Conservation (phyloP, 2,329 filamentous ascomycete genomes). For the Nectriaceae sp. region DNA sequence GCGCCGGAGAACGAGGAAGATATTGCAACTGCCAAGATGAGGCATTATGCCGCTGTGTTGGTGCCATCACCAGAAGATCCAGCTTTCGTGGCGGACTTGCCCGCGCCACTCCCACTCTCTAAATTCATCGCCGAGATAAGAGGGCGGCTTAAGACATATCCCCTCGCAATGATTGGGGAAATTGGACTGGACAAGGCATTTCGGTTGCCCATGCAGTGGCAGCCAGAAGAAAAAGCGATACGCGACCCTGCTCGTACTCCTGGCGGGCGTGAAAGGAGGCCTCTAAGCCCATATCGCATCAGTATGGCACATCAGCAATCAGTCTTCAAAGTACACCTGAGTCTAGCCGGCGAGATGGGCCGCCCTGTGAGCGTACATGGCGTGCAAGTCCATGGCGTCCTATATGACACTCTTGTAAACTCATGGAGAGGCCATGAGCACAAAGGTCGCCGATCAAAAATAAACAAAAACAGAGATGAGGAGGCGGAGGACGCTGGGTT, state of each 20-base stretch:
- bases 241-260: conserved; percentile 50
- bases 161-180: conserved; percentile 69
- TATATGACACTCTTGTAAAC: conserved; percentile 62
- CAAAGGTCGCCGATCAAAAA: too few species aligned
- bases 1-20: neutral
- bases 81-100: conserved; percentile 42
- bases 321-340: conserved; percentile 65
- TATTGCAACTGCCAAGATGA: conserved; percentile 13
- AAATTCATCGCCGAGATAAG: conserved; percentile 57
- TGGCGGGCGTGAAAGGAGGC: conserved; percentile 68
- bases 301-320: conserved; percentile 64
- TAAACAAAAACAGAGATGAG: conserved; percentile 29
- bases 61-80: conserved; percentile 16
- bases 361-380: conserved; percentile 68
- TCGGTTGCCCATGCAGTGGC: conserved; percentile 63
- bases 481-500: neutral
- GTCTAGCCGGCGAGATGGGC: conserved; percentile 65
- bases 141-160: conserved; percentile 54
- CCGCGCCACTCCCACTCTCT: conserved; percentile 59
- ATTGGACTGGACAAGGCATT: conserved; percentile 74
- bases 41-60: conserved; percentile 20
- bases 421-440: conserved; percentile 67
- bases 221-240: conserved; percentile 28
- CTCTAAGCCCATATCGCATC: conserved; percentile 65
- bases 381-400: conserved; percentile 69